A percentile compares a stretch with the other conserved stretches of the same genome.
Evolutionary conservation across 2,329 filamentous ascomycete species (phyloP).

Genomic region (Penicillium sp.): DNA sequence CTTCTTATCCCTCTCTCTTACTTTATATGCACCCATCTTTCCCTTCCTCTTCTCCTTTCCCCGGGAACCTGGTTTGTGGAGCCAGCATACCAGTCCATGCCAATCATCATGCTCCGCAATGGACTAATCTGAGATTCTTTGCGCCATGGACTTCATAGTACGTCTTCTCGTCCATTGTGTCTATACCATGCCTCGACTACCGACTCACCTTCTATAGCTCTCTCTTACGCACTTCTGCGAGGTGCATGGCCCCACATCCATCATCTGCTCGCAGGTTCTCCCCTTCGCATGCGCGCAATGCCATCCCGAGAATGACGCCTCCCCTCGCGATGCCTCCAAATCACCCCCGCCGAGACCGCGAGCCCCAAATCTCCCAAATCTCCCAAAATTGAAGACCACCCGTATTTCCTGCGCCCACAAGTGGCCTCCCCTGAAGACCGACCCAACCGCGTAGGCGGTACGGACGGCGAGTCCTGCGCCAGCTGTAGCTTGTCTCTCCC

Average conservation of each 20-base stretch:
- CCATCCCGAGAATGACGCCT: slow-evolving; percentile 38
- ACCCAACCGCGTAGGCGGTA: slow-evolving; percentile 38
- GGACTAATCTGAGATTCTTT: slow-evolving; percentile 26
- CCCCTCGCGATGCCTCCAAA: slow-evolving; percentile 19
- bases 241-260: slow-evolving; percentile 57
- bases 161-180: slow-evolving; percentile 20
- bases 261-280: slow-evolving; percentile 57
- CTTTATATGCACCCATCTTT: slow-evolving; percentile 1
- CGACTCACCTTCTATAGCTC: slow-evolving; percentile 40
- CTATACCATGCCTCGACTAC: slow-evolving; percentile 2
- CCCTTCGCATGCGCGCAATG: slow-evolving; percentile 53
- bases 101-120: slow-evolving; percentile 32
- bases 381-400: slow-evolving; percentile 46
- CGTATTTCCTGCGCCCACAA: slow-evolving; percentile 46
- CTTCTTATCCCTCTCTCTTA: slow-evolving; percentile 4
- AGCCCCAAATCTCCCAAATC: slow-evolving; percentile 24
- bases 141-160: slow-evolving; percentile 45
- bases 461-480: slow-evolving; percentile 52
- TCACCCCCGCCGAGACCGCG: slow-evolving; percentile 12
- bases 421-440: slow-evolving; percentile 42
- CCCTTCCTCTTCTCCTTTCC: slow-evolving; percentile 6
- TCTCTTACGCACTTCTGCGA: slow-evolving; percentile 60
- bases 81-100: slow-evolving; percentile 17
- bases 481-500: slow-evolving; percentile 55
- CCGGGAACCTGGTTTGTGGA: slow-evolving; percentile 19